A percentile compares a stretch with the other conserved stretches of the same genome.
These are phyloP conservation scores for Lipomyces sp. DNA, from an alignment of 805 yeast species.

Conservation along the genomic window DNA sequence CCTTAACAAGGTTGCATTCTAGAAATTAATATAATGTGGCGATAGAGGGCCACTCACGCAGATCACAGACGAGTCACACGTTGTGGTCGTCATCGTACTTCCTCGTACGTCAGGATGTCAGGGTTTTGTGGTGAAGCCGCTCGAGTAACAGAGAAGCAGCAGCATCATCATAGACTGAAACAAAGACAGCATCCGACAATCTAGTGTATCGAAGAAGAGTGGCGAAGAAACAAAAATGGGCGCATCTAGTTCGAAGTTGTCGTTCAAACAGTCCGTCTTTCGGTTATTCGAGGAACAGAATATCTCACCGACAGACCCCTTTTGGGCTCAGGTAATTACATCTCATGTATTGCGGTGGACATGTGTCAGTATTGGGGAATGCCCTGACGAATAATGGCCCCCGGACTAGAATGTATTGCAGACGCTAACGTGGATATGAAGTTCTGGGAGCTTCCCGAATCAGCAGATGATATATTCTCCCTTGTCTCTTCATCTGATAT, in stretches of 20 bases:
- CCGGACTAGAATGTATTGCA: neutral
- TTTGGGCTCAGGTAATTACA: conserved; percentile 49
- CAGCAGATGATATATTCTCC: conserved; percentile 62
- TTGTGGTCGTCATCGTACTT: no score
- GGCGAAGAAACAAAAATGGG: conserved; percentile 56
- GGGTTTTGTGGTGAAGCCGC: no score
- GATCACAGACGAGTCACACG: no score
- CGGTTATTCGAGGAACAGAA: conserved; percentile 49
- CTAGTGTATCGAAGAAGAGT: neutral
- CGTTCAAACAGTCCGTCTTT: conserved; percentile 64
- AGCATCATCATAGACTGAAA: no score
- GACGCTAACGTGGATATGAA: conserved; percentile 30
- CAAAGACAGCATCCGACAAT: neutral
- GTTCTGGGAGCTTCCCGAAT: conserved; percentile 56
- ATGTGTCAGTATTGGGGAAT: neutral
- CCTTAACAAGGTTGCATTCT: no score
- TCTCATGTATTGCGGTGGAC: neutral
- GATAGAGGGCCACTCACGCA: no score
- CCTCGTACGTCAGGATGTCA: no score
- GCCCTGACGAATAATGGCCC: neutral
- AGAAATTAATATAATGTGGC: no score
- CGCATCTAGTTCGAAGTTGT: conserved; percentile 68
- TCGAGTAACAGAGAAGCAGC: no score
- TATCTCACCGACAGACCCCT: conserved; percentile 47
- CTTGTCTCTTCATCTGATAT: conserved; percentile 63